These are phyloP conservation scores for Purshia tridentata DNA, from an alignment of 306 rosid species.

Conservation along the genomic window DNA sequence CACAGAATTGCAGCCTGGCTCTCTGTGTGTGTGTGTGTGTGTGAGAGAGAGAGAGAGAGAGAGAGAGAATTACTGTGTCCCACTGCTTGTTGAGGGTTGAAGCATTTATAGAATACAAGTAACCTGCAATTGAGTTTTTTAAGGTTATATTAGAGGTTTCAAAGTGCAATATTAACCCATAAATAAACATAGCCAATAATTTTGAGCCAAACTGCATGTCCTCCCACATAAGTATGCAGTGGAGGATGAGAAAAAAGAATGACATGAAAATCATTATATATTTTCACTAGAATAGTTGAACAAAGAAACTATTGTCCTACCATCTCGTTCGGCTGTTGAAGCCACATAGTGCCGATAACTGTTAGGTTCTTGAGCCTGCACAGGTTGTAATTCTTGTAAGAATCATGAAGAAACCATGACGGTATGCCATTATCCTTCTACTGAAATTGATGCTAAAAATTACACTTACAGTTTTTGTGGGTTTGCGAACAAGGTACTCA, in stretches of 20 bases:
- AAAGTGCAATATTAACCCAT: conserved; percentile 13
- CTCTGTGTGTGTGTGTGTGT: no score
- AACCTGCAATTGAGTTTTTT: conserved; percentile 57
- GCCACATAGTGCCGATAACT: conserved; percentile 73
- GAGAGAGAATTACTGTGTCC: conserved; percentile 52
- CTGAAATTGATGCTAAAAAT: conserved; percentile 2
- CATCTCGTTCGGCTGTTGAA: conserved; percentile 91
- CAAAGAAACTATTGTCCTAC: conserved; percentile 32
- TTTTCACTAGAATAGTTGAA: not conserved
- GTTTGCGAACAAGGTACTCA: conserved; percentile 93
- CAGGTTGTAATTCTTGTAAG: conserved; percentile 24
- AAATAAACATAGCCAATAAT: not conserved
- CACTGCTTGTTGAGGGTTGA: conserved; percentile 81
- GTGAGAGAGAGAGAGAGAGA: conserved; percentile 27
- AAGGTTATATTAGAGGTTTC: conserved; percentile 18
- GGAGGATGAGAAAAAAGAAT: not conserved
- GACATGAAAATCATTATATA: not conserved
- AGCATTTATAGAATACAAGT: conserved; percentile 77
- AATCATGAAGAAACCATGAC: conserved; percentile 28
- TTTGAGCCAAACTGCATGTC: not conserved
- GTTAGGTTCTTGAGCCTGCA: conserved; percentile 63
- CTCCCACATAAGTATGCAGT: not conserved
- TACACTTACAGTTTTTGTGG: conserved; percentile 58
- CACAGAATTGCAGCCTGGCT: no score
- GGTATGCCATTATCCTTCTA: conserved; percentile 6